phyloP scores from a whole-genome alignment of 1,284 basidiomycete genomes.

The Heterobasidion occidentale region DNA sequence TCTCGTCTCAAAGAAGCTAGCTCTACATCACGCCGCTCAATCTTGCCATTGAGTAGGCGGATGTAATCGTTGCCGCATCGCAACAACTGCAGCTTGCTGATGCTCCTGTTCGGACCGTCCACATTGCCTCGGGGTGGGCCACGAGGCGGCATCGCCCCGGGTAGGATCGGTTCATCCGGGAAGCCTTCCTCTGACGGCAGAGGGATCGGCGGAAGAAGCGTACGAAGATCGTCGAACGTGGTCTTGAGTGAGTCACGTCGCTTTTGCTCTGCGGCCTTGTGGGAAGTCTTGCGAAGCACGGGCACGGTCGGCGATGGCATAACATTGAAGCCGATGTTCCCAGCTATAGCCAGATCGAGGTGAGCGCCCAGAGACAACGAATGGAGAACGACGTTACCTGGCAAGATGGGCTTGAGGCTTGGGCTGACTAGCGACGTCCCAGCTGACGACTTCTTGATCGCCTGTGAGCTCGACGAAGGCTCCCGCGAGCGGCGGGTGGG shows the following conservation, averaged over 20 bases:
- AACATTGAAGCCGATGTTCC: constrained; percentile 9
- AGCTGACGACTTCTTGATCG: constrained; percentile 8
- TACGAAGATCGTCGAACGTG: constrained; percentile 91
- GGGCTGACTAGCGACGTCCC: constrained; percentile 32
- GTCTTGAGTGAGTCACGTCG: constrained; percentile 93
- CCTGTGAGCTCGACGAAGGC: background rate
- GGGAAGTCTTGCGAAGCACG: constrained; percentile 66
- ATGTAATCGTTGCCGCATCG: constrained; percentile 89
- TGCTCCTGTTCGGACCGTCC: constrained; percentile 90
- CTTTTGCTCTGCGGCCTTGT: constrained; percentile 97
- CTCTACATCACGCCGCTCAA: constrained; percentile 80
- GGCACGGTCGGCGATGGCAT: constrained; percentile 14
- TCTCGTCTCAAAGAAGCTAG: constrained; percentile 67
- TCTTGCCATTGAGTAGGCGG: constrained; percentile 64
- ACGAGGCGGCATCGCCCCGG: constrained; percentile 80
- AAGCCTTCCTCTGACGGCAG: constrained; percentile 63
- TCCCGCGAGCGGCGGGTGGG: constrained; percentile 7
- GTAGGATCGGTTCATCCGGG: constrained; percentile 58
- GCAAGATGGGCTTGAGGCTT: constrained; percentile 59
- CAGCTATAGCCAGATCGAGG: constrained; percentile 12
- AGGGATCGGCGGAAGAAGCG: constrained; percentile 83
- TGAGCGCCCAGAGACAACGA: background rate
- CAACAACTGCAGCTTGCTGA: constrained; percentile 90
- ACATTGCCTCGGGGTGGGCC: constrained; percentile 80
- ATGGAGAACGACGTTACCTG: constrained; percentile 34